These are phyloP conservation scores for Prunus padus DNA, from an alignment of 306 rosid species.

Conservation along the genomic window DNA sequence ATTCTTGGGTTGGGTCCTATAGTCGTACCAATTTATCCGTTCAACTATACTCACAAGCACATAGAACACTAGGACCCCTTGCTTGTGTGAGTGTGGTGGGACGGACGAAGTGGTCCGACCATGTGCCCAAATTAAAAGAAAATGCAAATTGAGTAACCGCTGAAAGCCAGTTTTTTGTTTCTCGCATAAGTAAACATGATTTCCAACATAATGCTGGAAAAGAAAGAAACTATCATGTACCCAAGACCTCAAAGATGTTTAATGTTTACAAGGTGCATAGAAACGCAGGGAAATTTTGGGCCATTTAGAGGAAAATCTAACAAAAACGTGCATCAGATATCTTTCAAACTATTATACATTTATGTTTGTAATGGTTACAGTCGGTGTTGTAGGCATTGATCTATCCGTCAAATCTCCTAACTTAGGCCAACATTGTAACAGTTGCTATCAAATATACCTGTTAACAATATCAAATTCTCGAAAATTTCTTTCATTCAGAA, in stretches of 20 bases:
- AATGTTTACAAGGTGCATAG: not conserved
- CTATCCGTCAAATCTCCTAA: not conserved
- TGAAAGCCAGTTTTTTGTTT: too few relatives aligned
- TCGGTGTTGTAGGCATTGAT: not conserved
- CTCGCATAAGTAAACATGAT: not conserved
- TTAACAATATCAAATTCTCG: conserved; percentile 5
- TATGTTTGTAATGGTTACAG: not conserved
- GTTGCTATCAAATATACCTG: conserved; percentile 20
- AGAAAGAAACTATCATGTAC: too few relatives aligned
- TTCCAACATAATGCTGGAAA: not conserved
- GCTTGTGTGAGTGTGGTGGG: too few relatives aligned
- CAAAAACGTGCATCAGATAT: too few relatives aligned
- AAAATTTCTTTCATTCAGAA: conserved; percentile 8
- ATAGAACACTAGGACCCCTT: too few relatives aligned
- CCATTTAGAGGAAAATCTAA: too few relatives aligned
- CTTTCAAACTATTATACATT: not conserved
- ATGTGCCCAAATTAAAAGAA: too few relatives aligned
- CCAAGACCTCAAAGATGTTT: not conserved
- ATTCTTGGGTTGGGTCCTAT: too few relatives aligned
- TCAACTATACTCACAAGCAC: too few relatives aligned
- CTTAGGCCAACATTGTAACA: not conserved
- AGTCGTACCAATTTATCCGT: too few relatives aligned
- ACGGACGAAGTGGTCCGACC: too few relatives aligned
- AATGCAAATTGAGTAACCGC: too few relatives aligned
- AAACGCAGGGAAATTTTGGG: not conserved